Conservation (phyloP, 306 rosid genomes). For the Hippophae tibetana region DNA sequence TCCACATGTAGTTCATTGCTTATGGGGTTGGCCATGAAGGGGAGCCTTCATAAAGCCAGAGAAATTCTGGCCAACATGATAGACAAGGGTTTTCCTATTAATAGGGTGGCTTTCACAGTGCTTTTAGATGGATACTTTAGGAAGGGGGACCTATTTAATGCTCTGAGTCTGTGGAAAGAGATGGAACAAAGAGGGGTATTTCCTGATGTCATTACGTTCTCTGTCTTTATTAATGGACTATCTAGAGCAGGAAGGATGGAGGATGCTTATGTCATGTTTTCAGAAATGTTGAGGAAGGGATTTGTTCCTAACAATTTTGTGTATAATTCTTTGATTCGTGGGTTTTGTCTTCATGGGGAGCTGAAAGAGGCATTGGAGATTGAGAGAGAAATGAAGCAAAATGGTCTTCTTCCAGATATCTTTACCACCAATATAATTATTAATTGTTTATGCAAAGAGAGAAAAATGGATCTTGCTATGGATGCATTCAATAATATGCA, state of each 20-base stretch:
- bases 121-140: constrained; percentile 60
- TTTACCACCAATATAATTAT: constrained; percentile 60
- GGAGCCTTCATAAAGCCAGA: constrained; percentile 51
- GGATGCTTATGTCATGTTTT: constrained; percentile 39
- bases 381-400: constrained; percentile 55
- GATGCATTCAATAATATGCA: constrained; percentile 44
- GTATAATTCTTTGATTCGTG: constrained; percentile 65
- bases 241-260: constrained; percentile 50
- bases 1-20: constrained; percentile 58
- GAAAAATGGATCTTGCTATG: constrained; percentile 57
- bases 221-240: constrained; percentile 74
- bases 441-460: constrained; percentile 54
- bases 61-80: constrained; percentile 43
- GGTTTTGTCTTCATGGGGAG: constrained; percentile 41
- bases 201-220: constrained; percentile 61
- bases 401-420: constrained; percentile 59
- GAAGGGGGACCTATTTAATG: constrained; percentile 45
- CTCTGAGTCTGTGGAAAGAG: constrained; percentile 58
- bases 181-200: constrained; percentile 46
- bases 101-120: constrained; percentile 47
- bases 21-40: constrained; percentile 52
- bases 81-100: constrained; percentile 52
- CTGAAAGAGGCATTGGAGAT: constrained; percentile 48
- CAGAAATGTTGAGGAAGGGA: constrained; percentile 48
- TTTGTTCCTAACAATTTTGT: constrained; percentile 66